A percentile compares a stretch with the other conserved stretches of the same genome.
These are phyloP conservation scores for Phaeodactylum tricornutum DNA, from an alignment of 108 stramenopile genomes.

Conservation along the genomic window DNA sequence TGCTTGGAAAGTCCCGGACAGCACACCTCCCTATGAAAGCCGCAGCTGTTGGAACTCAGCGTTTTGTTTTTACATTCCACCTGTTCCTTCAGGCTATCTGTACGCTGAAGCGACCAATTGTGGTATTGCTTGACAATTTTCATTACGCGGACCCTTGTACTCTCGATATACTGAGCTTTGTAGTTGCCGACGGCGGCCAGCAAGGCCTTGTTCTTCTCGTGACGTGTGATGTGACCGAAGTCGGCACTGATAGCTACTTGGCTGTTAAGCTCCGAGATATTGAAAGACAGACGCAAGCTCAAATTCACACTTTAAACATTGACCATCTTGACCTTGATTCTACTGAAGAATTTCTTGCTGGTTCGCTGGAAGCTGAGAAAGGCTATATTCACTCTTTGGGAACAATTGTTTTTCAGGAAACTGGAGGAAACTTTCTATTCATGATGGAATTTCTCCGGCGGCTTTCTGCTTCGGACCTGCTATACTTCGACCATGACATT, in stretches of 20 bases:
- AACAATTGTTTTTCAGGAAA: slow-evolving; percentile 6
- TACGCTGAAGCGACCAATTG: slow-evolving; percentile 14
- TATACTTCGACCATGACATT: slow-evolving; percentile 6
- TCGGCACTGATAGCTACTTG: neutral
- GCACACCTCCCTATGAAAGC: neutral
- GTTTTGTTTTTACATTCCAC: slow-evolving; percentile 11
- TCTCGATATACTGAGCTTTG: slow-evolving; percentile 6
- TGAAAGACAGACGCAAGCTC: neutral
- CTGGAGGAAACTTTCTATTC: slow-evolving; percentile 30
- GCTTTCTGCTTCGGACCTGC: slow-evolving; percentile 4
- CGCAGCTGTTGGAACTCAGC: neutral
- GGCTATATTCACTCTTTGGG: neutral
- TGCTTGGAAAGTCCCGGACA: neutral
- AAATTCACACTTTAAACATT: neutral
- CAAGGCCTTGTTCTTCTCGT: slow-evolving; percentile 4
- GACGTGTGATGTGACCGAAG: neutral
- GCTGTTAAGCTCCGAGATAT: slow-evolving; percentile 4
- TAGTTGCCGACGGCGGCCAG: slow-evolving; percentile 8
- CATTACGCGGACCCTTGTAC: slow-evolving; percentile 22
- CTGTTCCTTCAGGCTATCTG: slow-evolving; percentile 22
- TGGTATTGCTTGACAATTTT: slow-evolving; percentile 29
- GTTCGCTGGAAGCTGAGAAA: neutral
- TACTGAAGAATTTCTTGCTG: neutral
- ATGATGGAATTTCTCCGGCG: slow-evolving; percentile 16
- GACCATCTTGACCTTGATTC: too few species aligned